These are phyloP conservation scores for Astraeus odoratus DNA, from an alignment of 768 basidiomycete species.

Conservation along the genomic window DNA sequence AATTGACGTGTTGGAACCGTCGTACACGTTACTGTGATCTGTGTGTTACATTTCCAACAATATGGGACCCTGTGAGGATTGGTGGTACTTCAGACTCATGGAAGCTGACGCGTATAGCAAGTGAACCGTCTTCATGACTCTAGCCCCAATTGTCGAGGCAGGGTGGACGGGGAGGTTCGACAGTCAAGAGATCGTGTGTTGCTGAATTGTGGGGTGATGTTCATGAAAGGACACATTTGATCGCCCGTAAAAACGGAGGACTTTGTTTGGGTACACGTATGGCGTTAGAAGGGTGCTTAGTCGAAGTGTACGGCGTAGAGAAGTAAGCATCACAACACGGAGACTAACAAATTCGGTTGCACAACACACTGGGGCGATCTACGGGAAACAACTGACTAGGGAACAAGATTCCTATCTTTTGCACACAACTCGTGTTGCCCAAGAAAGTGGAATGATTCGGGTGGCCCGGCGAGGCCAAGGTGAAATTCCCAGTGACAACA, in stretches of 20 bases:
- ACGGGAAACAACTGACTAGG: constrained; percentile 4
- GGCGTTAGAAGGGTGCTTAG: constrained; percentile 5
- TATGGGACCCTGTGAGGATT: neutral
- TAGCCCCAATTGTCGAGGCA: neutral
- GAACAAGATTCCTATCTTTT: neutral
- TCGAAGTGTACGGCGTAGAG: constrained; percentile 19
- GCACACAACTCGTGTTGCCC: neutral
- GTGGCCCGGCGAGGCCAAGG: neutral
- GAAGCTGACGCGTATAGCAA: neutral
- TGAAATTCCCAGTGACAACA: neutral
- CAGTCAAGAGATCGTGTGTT: neutral
- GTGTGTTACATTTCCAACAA: neutral
- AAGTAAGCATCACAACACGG: constrained; percentile 22
- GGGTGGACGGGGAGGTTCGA: constrained; percentile 4
- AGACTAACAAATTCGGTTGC: constrained; percentile 6
- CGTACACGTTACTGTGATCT: neutral
- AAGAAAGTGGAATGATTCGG: neutral
- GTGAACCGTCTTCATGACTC: neutral
- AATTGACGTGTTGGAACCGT: neutral
- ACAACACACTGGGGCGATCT: constrained; percentile 5
- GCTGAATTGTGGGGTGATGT: constrained; percentile 5
- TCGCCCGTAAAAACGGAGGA: constrained; percentile 7
- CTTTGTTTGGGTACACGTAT: constrained; percentile 5
- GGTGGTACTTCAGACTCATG: neutral
- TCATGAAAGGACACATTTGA: constrained; percentile 6